Percentiles rank a stretch among this genome's conserved stretches.
Evolutionary conservation across 805 yeast species (phyloP).

Genomic region (Monosporozyma siamensis): DNA sequence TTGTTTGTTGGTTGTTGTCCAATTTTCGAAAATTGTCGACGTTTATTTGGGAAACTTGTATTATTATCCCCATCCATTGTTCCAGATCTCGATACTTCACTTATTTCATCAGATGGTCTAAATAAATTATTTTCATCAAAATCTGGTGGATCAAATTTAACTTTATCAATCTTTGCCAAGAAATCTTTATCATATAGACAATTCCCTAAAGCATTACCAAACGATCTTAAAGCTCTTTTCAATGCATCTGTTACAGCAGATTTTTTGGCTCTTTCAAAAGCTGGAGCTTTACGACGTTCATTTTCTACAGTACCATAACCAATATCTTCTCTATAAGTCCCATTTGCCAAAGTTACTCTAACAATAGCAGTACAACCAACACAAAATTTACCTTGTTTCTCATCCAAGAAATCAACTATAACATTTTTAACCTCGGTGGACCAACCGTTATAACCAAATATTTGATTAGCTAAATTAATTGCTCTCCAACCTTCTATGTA

Average conservation of each 20-base stretch:
- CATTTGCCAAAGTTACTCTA: conserved; percentile 63
- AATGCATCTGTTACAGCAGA: conserved; percentile 80
- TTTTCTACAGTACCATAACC: conserved; percentile 81
- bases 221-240: conserved; percentile 68
- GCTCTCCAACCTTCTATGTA: conserved; percentile 83
- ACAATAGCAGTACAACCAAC: conserved; percentile 68
- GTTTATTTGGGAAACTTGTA: conserved; percentile 9
- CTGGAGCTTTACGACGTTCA: conserved; percentile 60
- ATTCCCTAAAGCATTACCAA: conserved; percentile 76
- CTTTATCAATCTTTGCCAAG: conserved; percentile 36
- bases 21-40: conserved; percentile 17
- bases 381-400: conserved; percentile 45
- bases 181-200: conserved; percentile 74
- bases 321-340: conserved; percentile 72
- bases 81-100: conserved; percentile 24
- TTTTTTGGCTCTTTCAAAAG: conserved; percentile 75
- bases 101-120: conserved; percentile 30
- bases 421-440: conserved; percentile 56
- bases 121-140: conserved; percentile 36
- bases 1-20: neutral
- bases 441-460: conserved; percentile 84
- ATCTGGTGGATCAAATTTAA: conserved; percentile 37
- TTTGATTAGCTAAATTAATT: conserved; percentile 66
- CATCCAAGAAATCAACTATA: conserved; percentile 64
- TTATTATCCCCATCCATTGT: conserved; percentile 14